Conservation (phyloP, 2,329 filamentous ascomycete genomes). For the Fusarium coffeatum region DNA sequence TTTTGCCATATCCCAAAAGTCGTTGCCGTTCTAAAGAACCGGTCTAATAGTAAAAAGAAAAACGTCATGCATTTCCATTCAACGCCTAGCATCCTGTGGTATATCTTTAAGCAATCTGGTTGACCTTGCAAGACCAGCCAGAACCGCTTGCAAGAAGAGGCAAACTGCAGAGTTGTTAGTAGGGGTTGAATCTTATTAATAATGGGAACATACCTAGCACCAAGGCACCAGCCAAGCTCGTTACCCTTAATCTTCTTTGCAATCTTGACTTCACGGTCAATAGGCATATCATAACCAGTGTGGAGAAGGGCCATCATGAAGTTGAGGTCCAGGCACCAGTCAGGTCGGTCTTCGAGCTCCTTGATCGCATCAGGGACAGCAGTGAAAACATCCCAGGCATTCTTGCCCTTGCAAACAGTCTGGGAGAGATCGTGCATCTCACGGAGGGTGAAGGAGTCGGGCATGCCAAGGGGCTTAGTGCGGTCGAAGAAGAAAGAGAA, state of each 20-base stretch:
- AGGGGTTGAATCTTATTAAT: neutral
- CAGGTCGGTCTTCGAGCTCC: conserved; percentile 83
- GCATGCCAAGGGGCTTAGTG: conserved; percentile 93
- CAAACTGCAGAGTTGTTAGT: conserved; percentile 66
- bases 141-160: conserved; percentile 84
- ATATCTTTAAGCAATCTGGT: conserved; percentile 70
- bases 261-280: conserved; percentile 95
- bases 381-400: conserved; percentile 83
- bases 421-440: conserved; percentile 89
- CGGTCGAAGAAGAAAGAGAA: conserved; percentile 99
- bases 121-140: conserved; percentile 90
- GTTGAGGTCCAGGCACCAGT: conserved; percentile 94
- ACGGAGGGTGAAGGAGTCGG: conserved; percentile 92
- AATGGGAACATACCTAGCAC: conserved; percentile 79
- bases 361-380: conserved; percentile 80
- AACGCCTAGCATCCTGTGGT: conserved; percentile 41
- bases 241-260: conserved; percentile 99
- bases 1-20: conserved; percentile 44
- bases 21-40: conserved; percentile 36
- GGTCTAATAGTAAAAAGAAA: conserved; percentile 39
- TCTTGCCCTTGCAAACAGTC: conserved; percentile 84
- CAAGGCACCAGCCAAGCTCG: conserved; percentile 97
- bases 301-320: conserved; percentile 95
- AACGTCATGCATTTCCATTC: conserved; percentile 37
- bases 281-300: conserved; percentile 97